Percentiles rank a stretch among this genome's conserved stretches.
Conservation (phyloP, 345 rosid genomes). For the Abelmoschus esculentus region DNA sequence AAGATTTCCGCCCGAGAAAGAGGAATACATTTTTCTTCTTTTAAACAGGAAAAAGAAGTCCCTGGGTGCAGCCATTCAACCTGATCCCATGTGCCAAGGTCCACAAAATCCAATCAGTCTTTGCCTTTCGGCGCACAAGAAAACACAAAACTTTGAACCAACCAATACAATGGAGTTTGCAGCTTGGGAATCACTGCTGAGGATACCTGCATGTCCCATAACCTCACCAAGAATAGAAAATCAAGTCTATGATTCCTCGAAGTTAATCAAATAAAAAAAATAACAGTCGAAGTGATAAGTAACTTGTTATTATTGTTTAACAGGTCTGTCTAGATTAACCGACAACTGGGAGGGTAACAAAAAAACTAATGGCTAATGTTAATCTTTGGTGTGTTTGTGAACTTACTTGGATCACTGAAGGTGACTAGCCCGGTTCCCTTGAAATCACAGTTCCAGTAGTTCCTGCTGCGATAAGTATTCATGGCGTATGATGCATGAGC, state of each 20-base stretch:
- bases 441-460: slow-evolving; percentile 70
- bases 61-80: no score
- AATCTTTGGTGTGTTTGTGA: background rate
- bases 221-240: slow-evolving; percentile 22
- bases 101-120: background rate
- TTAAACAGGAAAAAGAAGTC: no score
- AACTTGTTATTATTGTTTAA: no score
- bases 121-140: background rate
- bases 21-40: slow-evolving; percentile 1
- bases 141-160: background rate
- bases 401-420: slow-evolving; percentile 62
- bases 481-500: slow-evolving; percentile 64
- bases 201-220: slow-evolving; percentile 52
- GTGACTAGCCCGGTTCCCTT: slow-evolving; percentile 58
- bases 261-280: no score
- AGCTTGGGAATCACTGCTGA: slow-evolving; percentile 28
- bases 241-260: no score
- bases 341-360: no score
- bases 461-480: slow-evolving; percentile 62
- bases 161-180: background rate
- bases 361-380: no score
- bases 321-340: no score
- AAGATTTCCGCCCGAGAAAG: slow-evolving; percentile 16
- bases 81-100: slow-evolving; percentile 7
- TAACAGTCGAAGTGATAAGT: no score